Percentiles rank a stretch among this genome's conserved stretches.
phyloP scores from a whole-genome alignment of 768 basidiomycete genomes.

The Tephrocybe sp. region DNA sequence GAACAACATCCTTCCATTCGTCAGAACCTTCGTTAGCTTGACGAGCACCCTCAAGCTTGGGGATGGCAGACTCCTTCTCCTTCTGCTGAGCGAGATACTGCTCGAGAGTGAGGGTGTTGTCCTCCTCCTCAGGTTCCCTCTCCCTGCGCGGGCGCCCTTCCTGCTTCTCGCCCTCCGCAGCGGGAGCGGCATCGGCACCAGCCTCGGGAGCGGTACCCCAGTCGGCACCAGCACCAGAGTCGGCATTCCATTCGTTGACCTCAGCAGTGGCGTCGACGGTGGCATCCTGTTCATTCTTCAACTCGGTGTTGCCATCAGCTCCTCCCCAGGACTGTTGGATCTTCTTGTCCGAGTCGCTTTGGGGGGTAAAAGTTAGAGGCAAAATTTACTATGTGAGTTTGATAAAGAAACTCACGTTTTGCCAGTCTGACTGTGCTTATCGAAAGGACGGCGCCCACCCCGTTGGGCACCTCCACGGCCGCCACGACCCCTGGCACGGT shows the following conservation, averaged over 20 bases:
- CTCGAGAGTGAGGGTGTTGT: slow-evolving; percentile 92
- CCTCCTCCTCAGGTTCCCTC: slow-evolving; percentile 79
- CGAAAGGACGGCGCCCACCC: slow-evolving; percentile 75
- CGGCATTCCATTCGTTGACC: slow-evolving; percentile 47
- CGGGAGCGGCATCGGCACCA: slow-evolving; percentile 28
- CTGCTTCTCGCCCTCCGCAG: slow-evolving; percentile 41
- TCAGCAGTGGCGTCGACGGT: slow-evolving; percentile 68
- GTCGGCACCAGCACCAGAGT: slow-evolving; percentile 47
- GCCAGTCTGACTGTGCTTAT: slow-evolving; percentile 86
- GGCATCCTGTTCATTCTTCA: slow-evolving; percentile 78
- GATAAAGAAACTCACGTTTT: slow-evolving; percentile 60
- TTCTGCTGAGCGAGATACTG: slow-evolving; percentile 87
- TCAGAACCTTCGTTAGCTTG: slow-evolving; percentile 83
- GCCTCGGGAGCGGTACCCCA: slow-evolving; percentile 36
- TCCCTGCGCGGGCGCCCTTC: slow-evolving; percentile 47
- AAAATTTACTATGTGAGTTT: neutral
- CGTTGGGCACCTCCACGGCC: slow-evolving; percentile 50
- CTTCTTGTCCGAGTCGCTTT: slow-evolving; percentile 93
- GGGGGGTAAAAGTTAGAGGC: slow-evolving; percentile 11
- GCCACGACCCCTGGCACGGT: slow-evolving; percentile 51
- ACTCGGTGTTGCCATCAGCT: slow-evolving; percentile 82
- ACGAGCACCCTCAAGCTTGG: slow-evolving; percentile 76
- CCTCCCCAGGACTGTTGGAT: slow-evolving; percentile 95
- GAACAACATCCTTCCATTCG: slow-evolving; percentile 72
- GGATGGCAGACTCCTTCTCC: slow-evolving; percentile 59